Conservation (phyloP, 805 yeast genomes). For the Teunomyces lycoperdinae region DNA sequence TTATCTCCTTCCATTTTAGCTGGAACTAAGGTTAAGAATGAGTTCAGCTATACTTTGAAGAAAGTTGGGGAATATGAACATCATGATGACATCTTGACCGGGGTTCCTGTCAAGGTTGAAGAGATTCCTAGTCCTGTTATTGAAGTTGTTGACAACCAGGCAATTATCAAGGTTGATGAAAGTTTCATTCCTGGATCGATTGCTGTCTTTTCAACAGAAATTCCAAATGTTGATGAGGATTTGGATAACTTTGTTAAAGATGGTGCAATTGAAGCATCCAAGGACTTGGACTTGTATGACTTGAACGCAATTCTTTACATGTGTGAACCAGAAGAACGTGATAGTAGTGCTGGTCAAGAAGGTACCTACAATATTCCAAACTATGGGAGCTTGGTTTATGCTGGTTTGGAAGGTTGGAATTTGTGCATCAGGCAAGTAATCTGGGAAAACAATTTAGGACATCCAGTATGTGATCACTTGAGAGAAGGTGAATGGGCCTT, state of each 20-base stretch:
- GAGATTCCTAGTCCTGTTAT: constrained; percentile 51
- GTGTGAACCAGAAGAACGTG: constrained; percentile 86
- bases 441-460: constrained; percentile 71
- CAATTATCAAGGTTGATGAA: constrained; percentile 57
- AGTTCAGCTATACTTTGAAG: constrained; percentile 56
- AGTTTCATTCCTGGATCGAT: constrained; percentile 87
- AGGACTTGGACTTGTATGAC: constrained; percentile 58
- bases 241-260: constrained; percentile 65
- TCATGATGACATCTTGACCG: constrained; percentile 44
- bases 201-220: constrained; percentile 72
- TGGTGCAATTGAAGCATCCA: constrained; percentile 76
- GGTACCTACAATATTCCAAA: constrained; percentile 78
- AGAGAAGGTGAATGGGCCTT: constrained; percentile 88
- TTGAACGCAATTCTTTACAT: constrained; percentile 72
- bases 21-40: constrained; percentile 58
- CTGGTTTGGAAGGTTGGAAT: constrained; percentile 94
- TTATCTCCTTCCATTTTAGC: constrained; percentile 56
- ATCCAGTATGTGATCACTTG: constrained; percentile 77
- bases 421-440: constrained; percentile 63
- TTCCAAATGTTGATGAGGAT: constrained; percentile 60
- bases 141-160: constrained; percentile 39
- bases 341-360: constrained; percentile 63
- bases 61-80: constrained; percentile 49
- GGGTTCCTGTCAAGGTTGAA: constrained; percentile 64
- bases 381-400: constrained; percentile 71